phyloP scores from a whole-genome alignment of 345 rosid genomes.

The Melaleuca alternifolia region DNA sequence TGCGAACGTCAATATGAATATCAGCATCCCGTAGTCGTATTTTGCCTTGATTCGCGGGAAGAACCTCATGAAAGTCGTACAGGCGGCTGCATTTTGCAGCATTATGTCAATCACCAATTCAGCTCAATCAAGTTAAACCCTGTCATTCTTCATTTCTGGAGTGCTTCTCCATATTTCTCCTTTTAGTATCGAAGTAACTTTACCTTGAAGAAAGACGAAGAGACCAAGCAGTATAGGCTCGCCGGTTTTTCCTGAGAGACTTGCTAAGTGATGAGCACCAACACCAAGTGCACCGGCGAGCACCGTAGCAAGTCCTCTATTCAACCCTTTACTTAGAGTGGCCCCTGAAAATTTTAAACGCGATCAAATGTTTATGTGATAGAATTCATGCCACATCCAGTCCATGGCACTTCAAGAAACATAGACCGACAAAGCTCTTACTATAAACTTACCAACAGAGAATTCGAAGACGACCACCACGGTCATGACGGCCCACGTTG shows the following conservation, averaged over 20 bases:
- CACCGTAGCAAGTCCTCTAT: conserved; percentile 57
- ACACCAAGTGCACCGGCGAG: conserved; percentile 51
- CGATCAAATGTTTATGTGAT: too few relatives aligned
- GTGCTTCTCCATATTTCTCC: not conserved
- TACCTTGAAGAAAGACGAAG: conserved; percentile 59
- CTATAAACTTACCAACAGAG: conserved; percentile 46
- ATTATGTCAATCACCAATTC: not conserved
- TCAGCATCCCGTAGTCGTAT: conserved; percentile 67
- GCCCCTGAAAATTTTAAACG: conserved; percentile 16
- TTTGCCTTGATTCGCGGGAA: conserved; percentile 68
- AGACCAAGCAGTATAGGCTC: conserved; percentile 53
- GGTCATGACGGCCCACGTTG: conserved; percentile 83
- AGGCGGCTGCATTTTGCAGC: conserved; percentile 29
- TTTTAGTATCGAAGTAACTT: not conserved
- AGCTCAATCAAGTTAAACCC: not conserved
- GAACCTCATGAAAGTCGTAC: conserved; percentile 57
- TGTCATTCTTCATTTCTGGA: not conserved
- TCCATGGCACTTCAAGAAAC: too few relatives aligned
- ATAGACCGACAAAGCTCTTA: too few relatives aligned
- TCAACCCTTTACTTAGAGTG: conserved; percentile 57
- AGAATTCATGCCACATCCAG: too few relatives aligned
- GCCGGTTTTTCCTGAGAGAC: conserved; percentile 29
- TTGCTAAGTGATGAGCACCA: conserved; percentile 60
- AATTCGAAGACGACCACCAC: conserved; percentile 78
- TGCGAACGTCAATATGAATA: conserved; percentile 73